Base-by-base conservation (phyloP, 331 rosid genomes). In the Acacia pycnantha region DNA sequence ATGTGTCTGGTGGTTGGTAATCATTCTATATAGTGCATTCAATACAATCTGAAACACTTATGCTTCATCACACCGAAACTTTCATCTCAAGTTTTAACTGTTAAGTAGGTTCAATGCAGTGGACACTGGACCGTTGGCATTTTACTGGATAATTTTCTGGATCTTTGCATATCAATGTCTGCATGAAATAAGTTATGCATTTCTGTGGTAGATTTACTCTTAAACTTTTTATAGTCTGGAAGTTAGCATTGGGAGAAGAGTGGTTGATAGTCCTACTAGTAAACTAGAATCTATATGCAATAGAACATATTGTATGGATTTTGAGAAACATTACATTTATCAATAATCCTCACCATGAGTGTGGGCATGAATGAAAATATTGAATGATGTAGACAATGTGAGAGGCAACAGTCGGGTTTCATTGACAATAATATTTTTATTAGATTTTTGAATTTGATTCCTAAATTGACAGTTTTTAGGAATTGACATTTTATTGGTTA, bases 1-100 rank as follows among this genome's bases (percentile, higher is more conserved):
- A 47, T 81, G 79, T 43, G 33, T 58, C 65, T 59, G 67, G 35
- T 68, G 51, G 70, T 81, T 67, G 47, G 61, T 77, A 71, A 84
- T 71, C 53, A 35, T 33, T 74, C 1, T 69, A 24, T 76, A 11
- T 33, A 53, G 41, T n/a, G 11, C 73, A 76, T 29, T 62, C 18
- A 15, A 37, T 41, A 26, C 3, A 27, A 62, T 62, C 14, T 19
- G 66, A 19, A 79, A 33, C 14, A 41, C 58, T 62, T 87, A 79
- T 47, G 56, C 51, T 54, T 50, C 67, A 64, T 68, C 40, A 11
- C 12, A 15, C 66, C 70, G 78, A 27, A 47, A 44, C 43, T 66
- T 83, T 19, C 65, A 59, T 47, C 37, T n/a, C 77, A 24, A 77
- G 27, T 73, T 69, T 54, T 53, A 48, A 59, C 35, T 64, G 44